These are phyloP conservation scores for Funneliformis mosseae DNA, from an alignment of 192 early-diverging fungal genomes.

Conservation along the genomic window DNA sequence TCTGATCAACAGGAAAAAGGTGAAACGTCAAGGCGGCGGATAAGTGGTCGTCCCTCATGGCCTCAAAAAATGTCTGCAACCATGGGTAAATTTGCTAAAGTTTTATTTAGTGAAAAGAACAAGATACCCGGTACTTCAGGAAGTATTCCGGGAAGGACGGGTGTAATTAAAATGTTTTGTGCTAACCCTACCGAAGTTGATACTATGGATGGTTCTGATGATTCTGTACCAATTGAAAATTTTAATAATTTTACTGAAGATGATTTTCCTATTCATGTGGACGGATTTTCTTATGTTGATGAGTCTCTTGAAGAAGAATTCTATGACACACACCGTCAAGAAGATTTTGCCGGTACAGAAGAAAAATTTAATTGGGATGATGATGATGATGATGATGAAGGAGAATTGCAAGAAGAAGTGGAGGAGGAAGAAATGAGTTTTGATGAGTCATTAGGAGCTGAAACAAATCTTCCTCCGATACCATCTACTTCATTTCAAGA, in stretches of 20 bases:
- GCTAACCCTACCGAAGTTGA: background rate
- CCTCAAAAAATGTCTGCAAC: slow-evolving; percentile 7
- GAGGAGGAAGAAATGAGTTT: background rate
- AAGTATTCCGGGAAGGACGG: background rate
- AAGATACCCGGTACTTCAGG: background rate
- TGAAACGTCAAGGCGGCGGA: background rate
- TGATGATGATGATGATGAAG: background rate
- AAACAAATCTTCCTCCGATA: background rate
- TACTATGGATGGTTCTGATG: background rate
- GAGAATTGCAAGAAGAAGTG: background rate
- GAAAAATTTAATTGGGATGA: slow-evolving; percentile 13
- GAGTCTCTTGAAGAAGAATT: slow-evolving; percentile 16
- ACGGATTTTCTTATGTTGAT: slow-evolving; percentile 15
- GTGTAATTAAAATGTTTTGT: background rate
- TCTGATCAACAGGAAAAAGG: background rate
- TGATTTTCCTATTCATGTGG: background rate
- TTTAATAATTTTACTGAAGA: background rate
- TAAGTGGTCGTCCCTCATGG: background rate
- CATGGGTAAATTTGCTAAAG: slow-evolving; percentile 11
- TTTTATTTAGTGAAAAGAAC: background rate
- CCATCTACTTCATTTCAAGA: background rate
- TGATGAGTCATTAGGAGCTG: background rate
- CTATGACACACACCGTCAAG: background rate
- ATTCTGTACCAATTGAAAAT: background rate
- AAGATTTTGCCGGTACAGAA: background rate